phyloP scores from a whole-genome alignment of 768 basidiomycete species.

The Termitomyces sp. region DNA sequence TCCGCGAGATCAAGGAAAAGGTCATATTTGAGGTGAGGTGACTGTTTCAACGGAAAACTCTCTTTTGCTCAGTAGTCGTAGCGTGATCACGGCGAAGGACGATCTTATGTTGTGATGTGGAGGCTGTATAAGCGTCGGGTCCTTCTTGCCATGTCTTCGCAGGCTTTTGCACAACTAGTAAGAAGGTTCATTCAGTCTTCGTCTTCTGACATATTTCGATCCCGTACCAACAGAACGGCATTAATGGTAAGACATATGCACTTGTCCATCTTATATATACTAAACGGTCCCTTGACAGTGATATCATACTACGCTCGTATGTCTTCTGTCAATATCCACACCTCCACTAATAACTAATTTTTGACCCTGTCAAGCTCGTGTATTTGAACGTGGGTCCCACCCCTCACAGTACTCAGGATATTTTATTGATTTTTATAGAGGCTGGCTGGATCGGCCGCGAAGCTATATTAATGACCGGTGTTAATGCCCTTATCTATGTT shows the following conservation, averaged over 20 bases:
- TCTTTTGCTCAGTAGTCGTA: conserved; percentile 22
- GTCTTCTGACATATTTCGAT: background rate
- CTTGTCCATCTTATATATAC: background rate
- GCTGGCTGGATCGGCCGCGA: conserved; percentile 95
- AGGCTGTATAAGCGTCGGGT: conserved; percentile 81
- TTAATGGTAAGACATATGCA: conserved; percentile 60
- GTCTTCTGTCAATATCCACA: conserved; percentile 21
- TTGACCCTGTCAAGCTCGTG: conserved; percentile 51
- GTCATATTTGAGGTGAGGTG: conserved; percentile 60
- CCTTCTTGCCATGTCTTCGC: conserved; percentile 92
- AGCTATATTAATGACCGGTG: conserved; percentile 93
- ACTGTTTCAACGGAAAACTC: background rate
- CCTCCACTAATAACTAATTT: conserved; percentile 3
- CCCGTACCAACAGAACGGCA: conserved; percentile 69
- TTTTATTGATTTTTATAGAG: conserved; percentile 41
- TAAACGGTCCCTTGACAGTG: conserved; percentile 38
- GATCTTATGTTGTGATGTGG: conserved; percentile 83
- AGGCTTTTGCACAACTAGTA: conserved; percentile 32
- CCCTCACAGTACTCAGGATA: background rate
- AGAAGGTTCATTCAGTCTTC: background rate
- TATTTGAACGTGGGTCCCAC: conserved; percentile 74
- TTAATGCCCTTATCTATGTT: conserved; percentile 82
- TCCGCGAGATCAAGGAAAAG: conserved; percentile 82
- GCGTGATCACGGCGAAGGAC: conserved; percentile 74
- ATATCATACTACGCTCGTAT: conserved; percentile 93